Evolutionary conservation across 1,284 basidiomycete species (phyloP).

Genomic region (Heliocybe sulcata): DNA sequence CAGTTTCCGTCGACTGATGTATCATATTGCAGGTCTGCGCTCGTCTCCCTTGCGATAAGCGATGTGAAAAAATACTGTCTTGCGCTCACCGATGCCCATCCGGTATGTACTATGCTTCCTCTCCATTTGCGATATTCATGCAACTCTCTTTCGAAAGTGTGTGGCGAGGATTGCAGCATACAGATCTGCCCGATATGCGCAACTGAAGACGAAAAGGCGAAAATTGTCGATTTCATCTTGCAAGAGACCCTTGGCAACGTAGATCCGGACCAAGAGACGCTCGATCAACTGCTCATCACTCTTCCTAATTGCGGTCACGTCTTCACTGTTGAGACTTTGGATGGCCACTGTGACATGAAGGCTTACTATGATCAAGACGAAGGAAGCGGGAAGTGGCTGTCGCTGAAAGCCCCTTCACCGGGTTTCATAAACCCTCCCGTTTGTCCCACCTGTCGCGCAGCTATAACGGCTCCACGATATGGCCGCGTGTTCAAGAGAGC

Average conservation of each 20-base stretch:
- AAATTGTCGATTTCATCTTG: slow-evolving; percentile 55
- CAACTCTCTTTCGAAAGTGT: slow-evolving; percentile 33
- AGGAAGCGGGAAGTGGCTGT: slow-evolving; percentile 30
- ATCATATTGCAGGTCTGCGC: slow-evolving; percentile 45
- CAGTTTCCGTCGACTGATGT: not conserved
- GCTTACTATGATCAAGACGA: slow-evolving; percentile 39
- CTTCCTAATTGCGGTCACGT: slow-evolving; percentile 50
- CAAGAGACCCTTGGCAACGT: slow-evolving; percentile 44
- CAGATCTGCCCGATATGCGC: slow-evolving; percentile 55
- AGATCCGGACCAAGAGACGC: slow-evolving; percentile 26
- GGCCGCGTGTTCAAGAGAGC: slow-evolving; percentile 56
- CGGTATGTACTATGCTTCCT: slow-evolving; percentile 25
- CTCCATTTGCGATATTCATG: slow-evolving; percentile 6
- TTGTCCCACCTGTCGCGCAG: slow-evolving; percentile 48
- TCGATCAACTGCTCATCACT: slow-evolving; percentile 54
- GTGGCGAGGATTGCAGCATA: slow-evolving; percentile 54
- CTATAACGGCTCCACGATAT: slow-evolving; percentile 47
- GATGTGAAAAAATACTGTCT: slow-evolving; percentile 36
- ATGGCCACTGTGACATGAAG: slow-evolving; percentile 45
- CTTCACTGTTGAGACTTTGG: slow-evolving; percentile 69
- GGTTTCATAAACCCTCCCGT: slow-evolving; percentile 38
- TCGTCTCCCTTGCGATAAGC: slow-evolving; percentile 57
- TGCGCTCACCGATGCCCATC: slow-evolving; percentile 70
- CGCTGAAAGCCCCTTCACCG: slow-evolving; percentile 30
- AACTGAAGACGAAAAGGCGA: slow-evolving; percentile 25